Conservation (phyloP, 129 eudicot species). For the Flaveria sonorensis region DNA sequence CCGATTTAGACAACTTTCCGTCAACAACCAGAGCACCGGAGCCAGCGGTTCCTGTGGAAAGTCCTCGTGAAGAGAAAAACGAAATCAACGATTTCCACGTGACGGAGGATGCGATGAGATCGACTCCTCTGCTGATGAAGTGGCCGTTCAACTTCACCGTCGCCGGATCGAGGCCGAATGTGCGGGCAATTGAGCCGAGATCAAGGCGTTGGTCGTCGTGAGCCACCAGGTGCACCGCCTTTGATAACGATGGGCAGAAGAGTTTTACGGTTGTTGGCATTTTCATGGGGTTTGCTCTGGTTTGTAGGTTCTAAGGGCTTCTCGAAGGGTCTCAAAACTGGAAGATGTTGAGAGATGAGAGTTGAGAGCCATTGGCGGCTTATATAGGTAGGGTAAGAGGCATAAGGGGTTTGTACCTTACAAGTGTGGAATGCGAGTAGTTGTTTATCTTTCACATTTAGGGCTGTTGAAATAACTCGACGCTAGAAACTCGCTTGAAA, state of each 20-base stretch:
- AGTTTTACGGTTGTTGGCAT: conserved; percentile 47
- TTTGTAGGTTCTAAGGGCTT: conserved; percentile 31
- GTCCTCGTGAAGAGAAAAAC: conserved; percentile 64
- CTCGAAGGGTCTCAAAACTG: conserved; percentile 30
- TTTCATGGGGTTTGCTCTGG: background rate
- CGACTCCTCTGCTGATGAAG: conserved; percentile 77
- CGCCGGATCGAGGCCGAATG: conserved; percentile 71
- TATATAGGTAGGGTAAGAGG: background rate
- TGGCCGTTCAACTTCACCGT: conserved; percentile 81
- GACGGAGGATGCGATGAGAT: conserved; percentile 74
- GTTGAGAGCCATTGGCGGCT: background rate
- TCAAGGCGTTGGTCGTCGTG: conserved; percentile 63
- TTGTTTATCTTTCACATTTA: background rate
- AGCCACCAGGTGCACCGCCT: conserved; percentile 45
- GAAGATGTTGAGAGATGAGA: no score
- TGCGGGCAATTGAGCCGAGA: conserved; percentile 67
- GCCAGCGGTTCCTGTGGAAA: conserved; percentile 57
- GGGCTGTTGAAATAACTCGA: no score
- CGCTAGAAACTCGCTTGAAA: no score
- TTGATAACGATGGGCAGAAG: conserved; percentile 60
- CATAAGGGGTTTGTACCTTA: background rate
- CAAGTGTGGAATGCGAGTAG: background rate
- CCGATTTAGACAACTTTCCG: conserved; percentile 62
- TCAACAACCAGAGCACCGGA: conserved; percentile 59
- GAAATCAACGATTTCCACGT: conserved; percentile 82